Evolutionary conservation across 441 rosid genomes (phyloP).

Genomic region (Populus hybrid): DNA sequence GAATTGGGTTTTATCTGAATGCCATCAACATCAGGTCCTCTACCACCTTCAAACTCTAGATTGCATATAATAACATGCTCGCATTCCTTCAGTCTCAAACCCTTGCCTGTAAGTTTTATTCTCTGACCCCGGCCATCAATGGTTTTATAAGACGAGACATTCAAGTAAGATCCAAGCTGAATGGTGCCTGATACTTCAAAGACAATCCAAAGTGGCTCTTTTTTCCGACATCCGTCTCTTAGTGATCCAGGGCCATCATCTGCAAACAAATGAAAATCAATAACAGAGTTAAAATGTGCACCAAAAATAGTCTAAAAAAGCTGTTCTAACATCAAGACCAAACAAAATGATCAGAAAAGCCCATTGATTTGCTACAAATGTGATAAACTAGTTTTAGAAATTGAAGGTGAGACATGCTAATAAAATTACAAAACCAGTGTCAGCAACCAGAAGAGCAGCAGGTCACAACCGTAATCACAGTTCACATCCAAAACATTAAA

Average conservation of each 20-base stretch:
- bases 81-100: conserved; percentile 74
- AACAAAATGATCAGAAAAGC: conserved; percentile 2
- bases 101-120: conserved; percentile 78
- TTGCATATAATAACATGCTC: conserved; percentile 82
- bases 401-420: neutral
- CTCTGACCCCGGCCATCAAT: conserved; percentile 89
- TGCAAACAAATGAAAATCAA: conserved; percentile 16
- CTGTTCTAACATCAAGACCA: conserved; percentile 5
- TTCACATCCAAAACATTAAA: neutral
- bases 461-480: neutral
- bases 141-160: conserved; percentile 80
- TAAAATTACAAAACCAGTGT: neutral
- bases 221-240: conserved; percentile 66
- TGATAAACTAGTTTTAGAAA: neutral
- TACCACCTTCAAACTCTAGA: conserved; percentile 83
- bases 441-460: neutral
- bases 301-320: neutral
- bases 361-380: neutral
- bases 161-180: conserved; percentile 53
- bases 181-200: conserved; percentile 79
- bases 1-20: conserved; percentile 93
- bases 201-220: conserved; percentile 86
- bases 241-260: conserved; percentile 94
- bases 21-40: conserved; percentile 78
- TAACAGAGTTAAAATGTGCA: neutral